Evolutionary conservation across 257 asterid species (phyloP), one percentile per base, ranked within the genome.

Genomic region (Solanum pennellii): DNA sequence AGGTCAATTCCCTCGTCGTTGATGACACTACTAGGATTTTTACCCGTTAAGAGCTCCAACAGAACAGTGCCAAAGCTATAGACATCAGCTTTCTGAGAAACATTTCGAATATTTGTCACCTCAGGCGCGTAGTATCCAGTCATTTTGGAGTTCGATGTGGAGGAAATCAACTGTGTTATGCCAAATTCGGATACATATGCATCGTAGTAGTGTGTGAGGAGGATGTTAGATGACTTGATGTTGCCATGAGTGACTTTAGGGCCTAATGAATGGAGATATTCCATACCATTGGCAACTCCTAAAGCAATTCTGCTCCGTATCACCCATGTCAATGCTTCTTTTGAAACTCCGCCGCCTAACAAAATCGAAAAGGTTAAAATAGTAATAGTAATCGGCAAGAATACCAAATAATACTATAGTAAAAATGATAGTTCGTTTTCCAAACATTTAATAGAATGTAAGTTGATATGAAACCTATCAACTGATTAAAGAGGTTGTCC

Each of bases 191-290:
- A 89, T 69, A 92, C 76, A 0, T 89, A 82, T 7, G 92, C 92
- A 3, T 65, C 83, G 86, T 92, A 89, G 88, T 89, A 77, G 21
- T 86, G 88, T 4, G 89, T 83, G 88, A 94, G 87, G 89, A 94
- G 89, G 14, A 94, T 84, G 92, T 93, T 94, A 16, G 98, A 92
- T 3, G 96, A 91, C 44, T 90, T 92, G 90, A 94, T 85, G 90
- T 93, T 94, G 89, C 98, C 96, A 83, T 94, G 96, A n/a, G 88
- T 29, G 35, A 88, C 45, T 20, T 23, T 66, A 20, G 90, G 82
- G 88, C 91, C 82, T 2, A 68, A 74, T 25, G 95, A 93, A 88
- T 92, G 98, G 52, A 94, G 93, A 47, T 92, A 88, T 76, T 88
- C 89, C 49, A 94, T 86, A 11, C 93, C 96, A 3, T 29, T 52